Conservation (phyloP, 2,329 filamentous ascomycete genomes). For the Paramyrothecium sp. region DNA sequence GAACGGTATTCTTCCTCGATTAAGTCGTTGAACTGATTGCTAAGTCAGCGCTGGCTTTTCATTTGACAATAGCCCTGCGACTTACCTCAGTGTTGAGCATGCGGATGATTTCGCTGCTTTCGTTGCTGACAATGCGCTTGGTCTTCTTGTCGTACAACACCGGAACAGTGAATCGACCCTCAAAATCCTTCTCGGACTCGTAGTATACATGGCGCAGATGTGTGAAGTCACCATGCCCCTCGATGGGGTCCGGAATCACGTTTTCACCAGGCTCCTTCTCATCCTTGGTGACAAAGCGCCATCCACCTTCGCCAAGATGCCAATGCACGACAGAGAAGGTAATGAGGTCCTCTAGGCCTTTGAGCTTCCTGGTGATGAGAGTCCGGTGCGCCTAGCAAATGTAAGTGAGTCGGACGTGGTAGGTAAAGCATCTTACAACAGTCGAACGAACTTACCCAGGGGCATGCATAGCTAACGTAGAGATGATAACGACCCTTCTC, state of each 20-base stretch:
- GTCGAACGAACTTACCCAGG: slow-evolving; percentile 59
- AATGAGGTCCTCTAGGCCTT: slow-evolving; percentile 86
- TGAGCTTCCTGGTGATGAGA: slow-evolving; percentile 84
- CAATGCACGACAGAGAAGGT: slow-evolving; percentile 83
- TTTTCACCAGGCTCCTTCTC: slow-evolving; percentile 58
- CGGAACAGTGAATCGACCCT: slow-evolving; percentile 83
- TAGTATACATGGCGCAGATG: slow-evolving; percentile 82
- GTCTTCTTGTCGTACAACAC: slow-evolving; percentile 78
- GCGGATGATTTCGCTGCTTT: slow-evolving; percentile 88
- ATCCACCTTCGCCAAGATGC: slow-evolving; percentile 74
- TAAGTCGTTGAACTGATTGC: slow-evolving; percentile 66
- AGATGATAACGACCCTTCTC: slow-evolving; percentile 93
- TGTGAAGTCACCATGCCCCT: slow-evolving; percentile 66
- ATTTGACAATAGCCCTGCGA: background rate
- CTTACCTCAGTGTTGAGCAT: slow-evolving; percentile 77
- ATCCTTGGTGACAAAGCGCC: slow-evolving; percentile 74
- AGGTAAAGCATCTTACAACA: background rate
- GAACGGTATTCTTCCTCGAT: slow-evolving; percentile 57
- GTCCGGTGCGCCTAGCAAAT: slow-evolving; percentile 67
- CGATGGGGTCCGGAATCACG: slow-evolving; percentile 65
- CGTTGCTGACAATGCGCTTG: slow-evolving; percentile 82
- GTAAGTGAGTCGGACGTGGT: background rate
- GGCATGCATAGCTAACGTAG: slow-evolving; percentile 91
- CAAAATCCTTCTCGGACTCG: slow-evolving; percentile 67
- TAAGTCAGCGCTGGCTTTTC: slow-evolving; percentile 2